Evolutionary conservation across 164 flowering plant genomes (phyloP), one percentile per base, ranked within the genome.

Genomic region (Liriodendron chinense): DNA sequence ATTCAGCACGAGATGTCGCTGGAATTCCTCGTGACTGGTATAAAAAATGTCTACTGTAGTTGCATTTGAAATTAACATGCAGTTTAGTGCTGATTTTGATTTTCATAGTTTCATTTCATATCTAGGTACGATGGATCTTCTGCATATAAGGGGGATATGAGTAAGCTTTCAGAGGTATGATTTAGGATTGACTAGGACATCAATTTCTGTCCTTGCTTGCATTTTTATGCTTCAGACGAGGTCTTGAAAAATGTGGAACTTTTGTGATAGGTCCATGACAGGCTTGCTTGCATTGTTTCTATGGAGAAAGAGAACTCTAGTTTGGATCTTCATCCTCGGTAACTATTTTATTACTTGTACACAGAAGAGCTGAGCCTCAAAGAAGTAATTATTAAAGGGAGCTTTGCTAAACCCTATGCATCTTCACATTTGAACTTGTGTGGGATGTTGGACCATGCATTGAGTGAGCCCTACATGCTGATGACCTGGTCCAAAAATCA

Each of bases 1-100:
- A 92, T 81, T 75, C 92, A 74, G 97, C 98, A 80, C 87, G 99
- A 56, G 92, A 95, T 34, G 92, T 87, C 85, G 98, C 96, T 83
- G 98, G 99, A 63, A 81, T 95, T 76, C 99, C 99, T 49, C 97
- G 94, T 72, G 88, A 92, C 69, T 94, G 98, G 98, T 92, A 70
- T 76, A 85, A 67, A 74, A 70, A 10, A 53, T 67, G 68, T 13
- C 13, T 9, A 25, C 9, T 23, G 22, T 22, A 23, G 26, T 65
- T 77, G 71, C 34, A 67, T 25, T 50, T 21, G 23, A 63, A 2
- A 14, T 22, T 69, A 28, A 10, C 34, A 2, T 68, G n/a, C 23
- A 61, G 69, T 34, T 67, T 73, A 26, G 43, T 1, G 14, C 16
- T 12, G 20, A 65, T 13, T 16, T 67, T 8, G n/a, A 20, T 21